Base-by-base conservation (phyloP, 148 eudicot genomes). In the Camellia sinensis region DNA sequence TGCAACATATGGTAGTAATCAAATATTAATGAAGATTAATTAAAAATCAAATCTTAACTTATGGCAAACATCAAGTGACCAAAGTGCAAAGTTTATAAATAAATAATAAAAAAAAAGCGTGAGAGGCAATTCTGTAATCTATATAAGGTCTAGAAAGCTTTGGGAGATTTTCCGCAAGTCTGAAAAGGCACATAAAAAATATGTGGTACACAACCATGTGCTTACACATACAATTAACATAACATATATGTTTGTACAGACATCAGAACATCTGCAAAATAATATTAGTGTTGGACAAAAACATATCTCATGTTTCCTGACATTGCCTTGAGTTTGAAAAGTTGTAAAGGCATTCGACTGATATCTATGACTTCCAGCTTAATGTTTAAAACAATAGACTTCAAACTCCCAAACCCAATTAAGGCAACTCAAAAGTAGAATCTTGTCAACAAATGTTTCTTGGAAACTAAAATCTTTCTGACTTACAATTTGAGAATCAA, bases 401-500 rank as follows among this genome's bases (percentile, higher is more conserved):
- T 46, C 73, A 6, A 46, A 29, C 73, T 45, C 56, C 56, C 56
- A 70, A 70, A 18, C 12, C 15, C 52, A 13, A 21, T 68, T 2
- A 73, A 56, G 76, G 6, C 10, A 74, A 74, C 29, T 37, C n/a
- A 52, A 53, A 50, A 52, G 76, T 15, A 53, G 41, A 60, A 37
- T 40, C 14, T 40, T 74, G 78, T 75, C 40, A 48, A 53, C 46
- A 52, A 67, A n/a, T 50, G 64, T 52, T 29, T 67, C 80, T n/a
- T 18, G 40, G 65, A 63, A 76, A 22, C 7, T 69, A n/a, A n/a
- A n/a, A 54, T 66, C 18, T 50, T 12, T 62, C 68, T 12, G 61
- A 87, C 90, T 89, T 77, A 85, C 90, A 82, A 80, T 84, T 80
- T 88, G 87, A 80, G 72, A 67, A 80, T 54, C 81, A 21, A 89